Evolutionary conservation across 2,329 filamentous ascomycete genomes (phyloP), one percentile per base, ranked within the genome.

Genomic region (Dactylellina parvicollis): DNA sequence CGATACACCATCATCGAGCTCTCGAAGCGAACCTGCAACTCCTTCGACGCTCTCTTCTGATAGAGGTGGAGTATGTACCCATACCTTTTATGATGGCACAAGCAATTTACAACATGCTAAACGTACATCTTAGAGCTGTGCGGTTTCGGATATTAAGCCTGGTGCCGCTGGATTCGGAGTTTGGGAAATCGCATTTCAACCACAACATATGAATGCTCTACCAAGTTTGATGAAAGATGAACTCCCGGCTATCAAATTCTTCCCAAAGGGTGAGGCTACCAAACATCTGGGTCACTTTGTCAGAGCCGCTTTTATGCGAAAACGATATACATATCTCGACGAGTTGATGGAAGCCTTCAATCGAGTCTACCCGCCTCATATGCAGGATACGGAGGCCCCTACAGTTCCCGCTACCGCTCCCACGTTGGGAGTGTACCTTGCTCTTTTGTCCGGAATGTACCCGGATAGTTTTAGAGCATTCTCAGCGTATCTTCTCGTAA

Each of bases 151-250:
- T 36, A 36, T 50, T n/a, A 72, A 55, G 42, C 59, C 67, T 22
- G 65, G 36, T 4, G 61, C 40, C 9, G 26, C 46, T n/a, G 42
- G 50, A 9, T 66, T 74, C 16, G 49, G 54, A 14, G 70, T 66
- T 22, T 74, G 70, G 70, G 62, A 67, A 50, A 60, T 74, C 38
- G 50, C 62, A 24, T 54, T 60, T 54, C 60, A 74, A 62, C 70
- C 60, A 28, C 61, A 60, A 22, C 62, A 66, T 28, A 56, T 66
- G 70, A 67, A 28, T 20, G 44, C 30, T n/a, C 42, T 64, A n/a
- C 59, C 61, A 8, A 57, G 61, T 24, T 40, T 74, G 16, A 52
- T 67, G 7, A 67, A 67, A 24, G 60, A 74, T 8, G 60, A 67
- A 28, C 36, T 74, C 14, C 60, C 70, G 8, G 56, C 56, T 1